Evolutionary conservation across 192 early-diverging fungal species (phyloP).

Genomic region (Spizellomyces sp.): DNA sequence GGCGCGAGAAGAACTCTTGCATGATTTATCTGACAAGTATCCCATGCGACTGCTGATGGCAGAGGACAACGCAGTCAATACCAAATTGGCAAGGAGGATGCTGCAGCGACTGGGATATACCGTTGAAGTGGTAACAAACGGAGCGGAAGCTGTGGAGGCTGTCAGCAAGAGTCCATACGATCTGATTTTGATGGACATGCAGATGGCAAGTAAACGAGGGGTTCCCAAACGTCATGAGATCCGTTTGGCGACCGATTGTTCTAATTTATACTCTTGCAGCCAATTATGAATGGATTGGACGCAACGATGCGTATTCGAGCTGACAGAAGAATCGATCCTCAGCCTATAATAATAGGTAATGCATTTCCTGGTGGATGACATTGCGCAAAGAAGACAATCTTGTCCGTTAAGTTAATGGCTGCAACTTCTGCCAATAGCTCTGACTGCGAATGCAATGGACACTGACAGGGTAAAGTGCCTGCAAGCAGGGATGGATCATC

Average conservation of each 20-base stretch:
- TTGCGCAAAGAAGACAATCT: not conserved
- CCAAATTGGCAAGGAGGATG: constrained; percentile 22
- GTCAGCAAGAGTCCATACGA: constrained; percentile 5
- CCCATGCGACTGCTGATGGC: constrained; percentile 18
- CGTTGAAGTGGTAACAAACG: constrained; percentile 15
- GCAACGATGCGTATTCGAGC: constrained; percentile 66
- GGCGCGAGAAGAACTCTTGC: not conserved
- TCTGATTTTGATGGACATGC: constrained; percentile 65
- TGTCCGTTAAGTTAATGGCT: not conserved
- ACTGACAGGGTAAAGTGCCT: constrained; percentile 27
- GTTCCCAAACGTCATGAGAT: not conserved
- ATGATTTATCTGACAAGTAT: constrained; percentile 3
- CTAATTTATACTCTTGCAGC: constrained; percentile 13
- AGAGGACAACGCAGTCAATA: constrained; percentile 34
- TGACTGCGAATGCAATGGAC: constrained; percentile 38
- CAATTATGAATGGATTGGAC: constrained; percentile 72
- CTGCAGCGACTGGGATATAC: constrained; percentile 15
- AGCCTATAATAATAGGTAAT: constrained; percentile 23
- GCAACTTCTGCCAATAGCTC: constrained; percentile 1
- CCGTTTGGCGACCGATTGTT: not conserved
- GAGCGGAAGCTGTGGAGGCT: constrained; percentile 18
- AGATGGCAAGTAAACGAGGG: constrained; percentile 37
- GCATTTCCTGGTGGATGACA: not conserved
- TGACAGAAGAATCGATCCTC: constrained; percentile 42
- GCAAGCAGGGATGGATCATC: constrained; percentile 29